Conservation (phyloP, 2,329 filamentous ascomycete genomes). For the Biscogniauxia marginata region DNA sequence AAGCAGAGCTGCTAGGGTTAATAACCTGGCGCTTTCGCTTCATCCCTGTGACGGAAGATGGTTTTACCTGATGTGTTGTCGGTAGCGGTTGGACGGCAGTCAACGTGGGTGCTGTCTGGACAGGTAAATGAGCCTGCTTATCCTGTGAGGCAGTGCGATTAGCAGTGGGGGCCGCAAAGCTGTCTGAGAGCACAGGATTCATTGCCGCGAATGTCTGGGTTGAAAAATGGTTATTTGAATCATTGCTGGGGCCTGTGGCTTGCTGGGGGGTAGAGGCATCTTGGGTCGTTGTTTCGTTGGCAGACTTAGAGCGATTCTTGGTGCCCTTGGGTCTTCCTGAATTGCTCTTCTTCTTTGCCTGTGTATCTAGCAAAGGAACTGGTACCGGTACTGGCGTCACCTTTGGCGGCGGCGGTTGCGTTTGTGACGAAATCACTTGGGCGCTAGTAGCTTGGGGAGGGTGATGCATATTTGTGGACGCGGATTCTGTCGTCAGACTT, state of each 20-base stretch:
- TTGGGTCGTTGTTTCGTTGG: constrained; percentile 13
- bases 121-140: constrained; percentile 12
- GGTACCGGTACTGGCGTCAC: constrained; percentile 31
- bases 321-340: constrained; percentile 39
- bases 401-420: constrained; percentile 29
- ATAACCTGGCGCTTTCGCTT: constrained; percentile 33
- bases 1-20: constrained; percentile 9
- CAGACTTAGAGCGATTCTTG: constrained; percentile 35
- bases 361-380: constrained; percentile 25
- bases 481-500: constrained; percentile 14
- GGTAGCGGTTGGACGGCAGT: constrained; percentile 14
- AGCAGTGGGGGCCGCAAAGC: constrained; percentile 10
- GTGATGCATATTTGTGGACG: constrained; percentile 5
- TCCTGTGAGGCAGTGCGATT: constrained; percentile 19
- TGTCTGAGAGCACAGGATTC: constrained; percentile 12
- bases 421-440: constrained; percentile 6
- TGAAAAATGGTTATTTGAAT: constrained; percentile 8
- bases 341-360: constrained; percentile 30
- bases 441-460: constrained; percentile 7
- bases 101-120: neutral
- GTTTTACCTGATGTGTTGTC: constrained; percentile 24
- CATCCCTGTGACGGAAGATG: constrained; percentile 32
- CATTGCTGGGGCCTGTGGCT: constrained; percentile 9
- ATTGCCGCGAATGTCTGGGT: constrained; percentile 9
- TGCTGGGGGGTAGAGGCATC: constrained; percentile 12